A percentile compares a stretch with the other conserved stretches of the same genome.
Conservation (phyloP, 2,329 filamentous ascomycete species). For the Trichoderma cornu-damae region DNA sequence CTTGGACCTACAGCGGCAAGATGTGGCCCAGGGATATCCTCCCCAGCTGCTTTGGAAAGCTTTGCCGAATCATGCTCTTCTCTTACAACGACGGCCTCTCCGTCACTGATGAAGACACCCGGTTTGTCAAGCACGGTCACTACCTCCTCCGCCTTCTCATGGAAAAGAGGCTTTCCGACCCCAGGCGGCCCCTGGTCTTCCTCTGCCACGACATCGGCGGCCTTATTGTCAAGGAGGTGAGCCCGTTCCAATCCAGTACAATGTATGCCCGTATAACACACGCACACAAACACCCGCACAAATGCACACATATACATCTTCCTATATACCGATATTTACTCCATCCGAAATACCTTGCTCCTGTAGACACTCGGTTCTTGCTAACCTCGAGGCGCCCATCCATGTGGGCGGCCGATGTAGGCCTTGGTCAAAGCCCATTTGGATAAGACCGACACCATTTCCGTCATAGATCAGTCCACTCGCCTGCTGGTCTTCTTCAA, state of each 20-base stretch:
- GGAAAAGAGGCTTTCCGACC: neutral
- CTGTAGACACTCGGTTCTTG: too few species aligned
- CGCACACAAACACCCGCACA: too few species aligned
- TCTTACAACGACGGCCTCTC: conserved; percentile 5
- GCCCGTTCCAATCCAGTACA: neutral
- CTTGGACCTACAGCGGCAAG: conserved; percentile 1
- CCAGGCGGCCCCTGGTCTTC: conserved; percentile 9
- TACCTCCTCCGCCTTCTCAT: conserved; percentile 11
- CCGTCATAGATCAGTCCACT: neutral
- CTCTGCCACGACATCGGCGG: conserved; percentile 16
- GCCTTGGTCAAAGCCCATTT: conserved; percentile 5
- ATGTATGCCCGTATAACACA: too few species aligned
- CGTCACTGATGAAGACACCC: conserved; percentile 4
- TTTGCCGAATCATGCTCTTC: conserved; percentile 17
- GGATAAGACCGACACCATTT: neutral
- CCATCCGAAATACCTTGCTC: too few species aligned
- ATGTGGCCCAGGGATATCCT: conserved; percentile 15
- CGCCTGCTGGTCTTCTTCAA: conserved; percentile 15
- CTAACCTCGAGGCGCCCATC: too few species aligned
- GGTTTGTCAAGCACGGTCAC: neutral
- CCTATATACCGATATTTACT: too few species aligned
- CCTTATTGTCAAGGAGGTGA: conserved; percentile 16
- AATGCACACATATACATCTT: too few species aligned
- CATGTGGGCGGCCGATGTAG: neutral
- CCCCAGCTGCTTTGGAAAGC: neutral